Base-by-base conservation (phyloP, 2,329 filamentous ascomycete genomes). In the Nannizziopsis arthrosporioides region DNA sequence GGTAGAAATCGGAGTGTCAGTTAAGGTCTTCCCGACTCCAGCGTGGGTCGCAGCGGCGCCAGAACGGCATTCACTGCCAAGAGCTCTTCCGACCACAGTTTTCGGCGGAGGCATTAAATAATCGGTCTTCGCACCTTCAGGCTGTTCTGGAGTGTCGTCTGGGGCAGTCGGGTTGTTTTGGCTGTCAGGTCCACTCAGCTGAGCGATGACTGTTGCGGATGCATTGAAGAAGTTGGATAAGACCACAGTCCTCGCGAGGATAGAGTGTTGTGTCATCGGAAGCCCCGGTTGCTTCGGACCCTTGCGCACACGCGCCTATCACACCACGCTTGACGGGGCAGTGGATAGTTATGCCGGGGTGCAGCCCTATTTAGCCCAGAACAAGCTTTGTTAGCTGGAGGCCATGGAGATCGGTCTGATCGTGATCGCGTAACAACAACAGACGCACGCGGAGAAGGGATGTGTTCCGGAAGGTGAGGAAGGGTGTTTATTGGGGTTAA, bases 1-100 rank as follows among this genome's bases (percentile, higher is more conserved):
- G 54, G 79, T 81, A 50, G 78, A 74, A 59, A 70, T 61, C 51
- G 80, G 80, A 52, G 80, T 83, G 63, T 83, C 80, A 56, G 73
- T 78, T 62, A 80, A 60, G 32, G 77, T 74, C 45, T 60, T 62
- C 51, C 75, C 74, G 57, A 75, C 68, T 57, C 71, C 71, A 59
- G 70, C 63, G 57, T 63, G 61, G 61, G 52, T 56, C 61, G 66
- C 63, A 57, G 62, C 59, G 63, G 63, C 65, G 37, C 62, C 63
- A 60, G 66, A 61, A 60, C n/a, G 32, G 27, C 43, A 48, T 48
- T 64, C 64, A 58, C 61, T 67, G 39, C 63, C 65, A 62, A 69
- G 64, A 57, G 67, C 65, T 63, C 67, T 59, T 50, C 65, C 62
- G 50, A 66, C 61, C 48, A 68, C 58, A 34, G 66, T 63, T 53